Evolutionary conservation across 495 filamentous ascomycete species (phyloP), one percentile per base, ranked within the genome.

Genomic region (Lasiosphaeria miniovina): DNA sequence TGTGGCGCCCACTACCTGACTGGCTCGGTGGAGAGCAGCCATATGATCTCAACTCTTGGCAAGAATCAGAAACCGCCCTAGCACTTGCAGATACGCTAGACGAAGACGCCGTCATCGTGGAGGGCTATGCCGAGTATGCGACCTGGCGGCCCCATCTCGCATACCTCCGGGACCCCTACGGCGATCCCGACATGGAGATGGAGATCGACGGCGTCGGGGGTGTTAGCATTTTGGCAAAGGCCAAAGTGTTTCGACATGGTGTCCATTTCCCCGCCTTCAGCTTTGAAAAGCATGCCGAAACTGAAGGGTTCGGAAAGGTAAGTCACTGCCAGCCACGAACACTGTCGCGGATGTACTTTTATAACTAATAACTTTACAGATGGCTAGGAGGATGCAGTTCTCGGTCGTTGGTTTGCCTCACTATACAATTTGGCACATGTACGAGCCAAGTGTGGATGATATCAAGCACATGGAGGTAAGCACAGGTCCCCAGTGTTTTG

Each of bases 11-110:
- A 9, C 83, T 99, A 57, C 95, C 95, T 9, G 95, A 99, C 73
- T 99, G 95, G 95, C 89, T 99, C 41, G 95, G 95, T 35, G 95
- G 95, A 68, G 95, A 99, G 70, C 95, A 99, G 69, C 95, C 95
- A 0, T 99, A 99, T 68, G 95, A 99, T 77, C 76, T 99, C 70
- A 99, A 99, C 67, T 97, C 93, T 1, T 99, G 95, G 95, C 95
- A 98, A 73, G 95, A 99, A 73, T 98, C 95, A 0, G 95, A 99
- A 63, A 98, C 95, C 0, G 95, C 95, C 0, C 78, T 99, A 49
- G 90, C 90, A 4, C 83, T 99, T 32, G 95, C 95, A 12, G 93
- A 98, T 58, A 96, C 90, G 1, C 81, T 99, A 17, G 95, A 99
- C 59, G 95, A 99, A 72, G 95, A 99, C 74, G 95, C 95, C 0